phyloP scores from a whole-genome alignment of 352 stramenopile genomes.

The Elongisporangium undulatum region DNA sequence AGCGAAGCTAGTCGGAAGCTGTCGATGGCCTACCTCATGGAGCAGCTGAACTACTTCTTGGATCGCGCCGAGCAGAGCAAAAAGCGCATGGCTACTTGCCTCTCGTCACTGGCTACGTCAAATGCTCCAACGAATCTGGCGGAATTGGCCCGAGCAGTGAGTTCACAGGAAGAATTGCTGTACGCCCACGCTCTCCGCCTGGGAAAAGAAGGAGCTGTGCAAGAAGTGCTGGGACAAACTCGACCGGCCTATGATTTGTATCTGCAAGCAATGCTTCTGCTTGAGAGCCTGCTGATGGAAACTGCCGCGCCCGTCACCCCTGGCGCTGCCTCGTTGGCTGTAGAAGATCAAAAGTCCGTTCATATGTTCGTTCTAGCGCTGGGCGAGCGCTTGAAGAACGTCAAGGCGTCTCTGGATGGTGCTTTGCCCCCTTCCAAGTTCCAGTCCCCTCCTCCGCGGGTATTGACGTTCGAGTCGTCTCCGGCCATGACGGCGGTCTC shows the following conservation, averaged over 20 bases:
- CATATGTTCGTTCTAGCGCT: conserved; percentile 41
- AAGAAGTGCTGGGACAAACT: conserved; percentile 63
- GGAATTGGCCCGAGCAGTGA: conserved; percentile 17
- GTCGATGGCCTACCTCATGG: conserved; percentile 53
- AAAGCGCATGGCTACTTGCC: conserved; percentile 27
- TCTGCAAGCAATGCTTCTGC: conserved; percentile 46
- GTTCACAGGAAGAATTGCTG: conserved; percentile 56
- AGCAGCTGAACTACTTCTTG: conserved; percentile 58
- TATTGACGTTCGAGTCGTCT: background rate
- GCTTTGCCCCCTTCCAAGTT: background rate
- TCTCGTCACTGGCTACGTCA: conserved; percentile 5
- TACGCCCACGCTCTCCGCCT: conserved; percentile 61
- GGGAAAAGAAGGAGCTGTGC: conserved; percentile 56
- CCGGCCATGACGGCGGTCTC: conserved; percentile 1
- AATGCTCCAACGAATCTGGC: conserved; percentile 4
- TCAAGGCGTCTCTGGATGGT: conserved; percentile 26
- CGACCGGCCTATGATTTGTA: conserved; percentile 54
- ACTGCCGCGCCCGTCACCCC: conserved; percentile 8
- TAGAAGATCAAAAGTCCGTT: conserved; percentile 53
- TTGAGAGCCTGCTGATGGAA: conserved; percentile 63
- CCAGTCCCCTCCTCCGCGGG: no score
- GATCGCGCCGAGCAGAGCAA: conserved; percentile 66
- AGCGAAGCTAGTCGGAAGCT: conserved; percentile 50
- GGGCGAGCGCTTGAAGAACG: conserved; percentile 48
- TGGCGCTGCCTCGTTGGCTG: conserved; percentile 12